phyloP scores from a whole-genome alignment of 2,329 filamentous ascomycete species.

The Xylariaceae sp. region DNA sequence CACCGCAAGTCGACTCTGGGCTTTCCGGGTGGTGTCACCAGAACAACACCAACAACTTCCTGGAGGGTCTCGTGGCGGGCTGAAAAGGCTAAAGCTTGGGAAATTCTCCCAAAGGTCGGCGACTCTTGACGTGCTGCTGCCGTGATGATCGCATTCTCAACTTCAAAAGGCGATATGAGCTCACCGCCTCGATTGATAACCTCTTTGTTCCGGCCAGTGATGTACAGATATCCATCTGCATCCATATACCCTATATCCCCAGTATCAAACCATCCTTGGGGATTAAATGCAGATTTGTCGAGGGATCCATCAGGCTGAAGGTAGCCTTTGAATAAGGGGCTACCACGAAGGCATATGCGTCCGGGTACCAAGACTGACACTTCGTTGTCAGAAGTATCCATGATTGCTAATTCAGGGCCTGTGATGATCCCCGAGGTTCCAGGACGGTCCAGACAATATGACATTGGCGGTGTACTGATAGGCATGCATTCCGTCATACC shows the following conservation, averaged over 20 bases:
- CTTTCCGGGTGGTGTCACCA: slow-evolving; percentile 54
- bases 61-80: slow-evolving; percentile 58
- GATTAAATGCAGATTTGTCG: slow-evolving; percentile 53
- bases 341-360: slow-evolving; percentile 57
- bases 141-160: slow-evolving; percentile 61
- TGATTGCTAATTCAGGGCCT: slow-evolving; percentile 57
- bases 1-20: slow-evolving; percentile 54
- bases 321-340: slow-evolving; percentile 58
- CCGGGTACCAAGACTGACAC: slow-evolving; percentile 47
- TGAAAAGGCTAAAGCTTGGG: slow-evolving; percentile 59
- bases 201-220: slow-evolving; percentile 62
- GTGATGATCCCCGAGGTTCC: slow-evolving; percentile 60
- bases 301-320: slow-evolving; percentile 49
- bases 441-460: slow-evolving; percentile 56
- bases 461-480: slow-evolving; percentile 60
- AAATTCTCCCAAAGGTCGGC: slow-evolving; percentile 52
- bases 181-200: slow-evolving; percentile 64
- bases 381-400: slow-evolving; percentile 48
- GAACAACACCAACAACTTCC: slow-evolving; percentile 59
- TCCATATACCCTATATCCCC: slow-evolving; percentile 61
- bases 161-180: slow-evolving; percentile 64
- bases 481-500: slow-evolving; percentile 68
- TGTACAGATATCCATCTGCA: slow-evolving; percentile 56
- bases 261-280: slow-evolving; percentile 59
- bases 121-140: slow-evolving; percentile 50